These are phyloP conservation scores for Paspalum vaginatum DNA, from an alignment of 176 grass and related monocot species.

Conservation along the genomic window DNA sequence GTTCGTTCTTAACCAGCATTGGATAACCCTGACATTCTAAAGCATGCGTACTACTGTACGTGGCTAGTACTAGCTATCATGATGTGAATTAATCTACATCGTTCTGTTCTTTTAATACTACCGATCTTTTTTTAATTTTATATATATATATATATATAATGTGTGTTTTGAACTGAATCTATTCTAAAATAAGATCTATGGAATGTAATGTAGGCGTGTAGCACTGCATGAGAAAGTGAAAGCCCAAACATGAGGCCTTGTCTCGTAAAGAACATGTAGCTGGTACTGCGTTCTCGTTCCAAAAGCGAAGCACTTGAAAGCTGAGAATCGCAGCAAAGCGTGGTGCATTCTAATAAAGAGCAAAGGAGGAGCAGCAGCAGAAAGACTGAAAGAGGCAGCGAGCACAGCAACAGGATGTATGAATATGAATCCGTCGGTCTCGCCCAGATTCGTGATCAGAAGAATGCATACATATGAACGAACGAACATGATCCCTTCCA, in stretches of 20 bases:
- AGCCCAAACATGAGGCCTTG: constrained; percentile 15
- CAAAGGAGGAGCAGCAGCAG: background rate
- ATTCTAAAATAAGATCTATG: background rate
- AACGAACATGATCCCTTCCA: constrained; percentile 18
- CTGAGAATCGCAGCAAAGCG: constrained; percentile 9
- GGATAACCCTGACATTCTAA: constrained; percentile 12
- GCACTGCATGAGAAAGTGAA: constrained; percentile 28
- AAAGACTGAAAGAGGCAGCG: background rate
- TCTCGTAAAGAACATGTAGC: background rate
- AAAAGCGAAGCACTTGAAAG: background rate
- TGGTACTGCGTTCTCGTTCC: background rate
- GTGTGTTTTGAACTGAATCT: too few relatives aligned
- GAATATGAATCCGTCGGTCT: background rate
- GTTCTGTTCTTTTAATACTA: background rate
- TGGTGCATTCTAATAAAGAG: background rate
- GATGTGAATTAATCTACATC: background rate
- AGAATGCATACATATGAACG: background rate
- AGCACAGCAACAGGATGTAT: background rate
- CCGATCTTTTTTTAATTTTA: too few relatives aligned
- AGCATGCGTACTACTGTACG: background rate
- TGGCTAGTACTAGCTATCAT: background rate
- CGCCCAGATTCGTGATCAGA: constrained; percentile 21
- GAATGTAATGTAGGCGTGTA: background rate
- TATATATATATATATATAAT: too few relatives aligned
- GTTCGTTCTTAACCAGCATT: background rate